These are phyloP conservation scores for Spathaspora hagerdaliae DNA, from an alignment of 805 yeast species.

Conservation along the genomic window DNA sequence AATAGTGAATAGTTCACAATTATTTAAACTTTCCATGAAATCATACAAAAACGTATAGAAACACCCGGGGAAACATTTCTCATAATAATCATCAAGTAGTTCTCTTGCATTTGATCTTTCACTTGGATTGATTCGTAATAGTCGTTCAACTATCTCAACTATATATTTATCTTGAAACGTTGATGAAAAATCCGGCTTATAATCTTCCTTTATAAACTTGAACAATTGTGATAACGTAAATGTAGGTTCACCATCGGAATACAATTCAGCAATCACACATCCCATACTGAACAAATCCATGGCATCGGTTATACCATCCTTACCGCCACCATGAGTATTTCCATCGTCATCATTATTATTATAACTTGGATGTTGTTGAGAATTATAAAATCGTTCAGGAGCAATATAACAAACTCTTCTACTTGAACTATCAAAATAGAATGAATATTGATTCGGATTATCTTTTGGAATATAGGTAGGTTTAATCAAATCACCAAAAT, in stretches of 20 bases:
- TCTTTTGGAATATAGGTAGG: conserved; percentile 87
- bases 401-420: conserved; percentile 88
- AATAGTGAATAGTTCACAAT: conserved; percentile 12
- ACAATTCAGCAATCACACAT: conserved; percentile 87
- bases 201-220: conserved; percentile 70
- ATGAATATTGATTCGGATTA: conserved; percentile 87
- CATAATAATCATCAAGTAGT: conserved; percentile 49
- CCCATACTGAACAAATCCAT: conserved; percentile 86
- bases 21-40: conserved; percentile 44
- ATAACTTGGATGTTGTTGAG: conserved; percentile 17
- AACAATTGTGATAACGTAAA: conserved; percentile 85
- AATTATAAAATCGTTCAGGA: conserved; percentile 75
- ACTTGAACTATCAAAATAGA: conserved; percentile 87
- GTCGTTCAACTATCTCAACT: conserved; percentile 51
- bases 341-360: conserved; percentile 20
- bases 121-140: conserved; percentile 63
- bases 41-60: conserved; percentile 69
- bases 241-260: conserved; percentile 79
- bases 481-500: conserved; percentile 74
- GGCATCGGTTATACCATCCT: conserved; percentile 41
- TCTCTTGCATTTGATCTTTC: conserved; percentile 54
- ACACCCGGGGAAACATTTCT: conserved; percentile 56
- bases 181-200: conserved; percentile 56
- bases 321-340: conserved; percentile 15
- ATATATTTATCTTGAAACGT: conserved; percentile 47